Evolutionary conservation across 805 yeast species (phyloP), one percentile per base, ranked within the genome.

Genomic region (Barnettozyma wickerhamii): DNA sequence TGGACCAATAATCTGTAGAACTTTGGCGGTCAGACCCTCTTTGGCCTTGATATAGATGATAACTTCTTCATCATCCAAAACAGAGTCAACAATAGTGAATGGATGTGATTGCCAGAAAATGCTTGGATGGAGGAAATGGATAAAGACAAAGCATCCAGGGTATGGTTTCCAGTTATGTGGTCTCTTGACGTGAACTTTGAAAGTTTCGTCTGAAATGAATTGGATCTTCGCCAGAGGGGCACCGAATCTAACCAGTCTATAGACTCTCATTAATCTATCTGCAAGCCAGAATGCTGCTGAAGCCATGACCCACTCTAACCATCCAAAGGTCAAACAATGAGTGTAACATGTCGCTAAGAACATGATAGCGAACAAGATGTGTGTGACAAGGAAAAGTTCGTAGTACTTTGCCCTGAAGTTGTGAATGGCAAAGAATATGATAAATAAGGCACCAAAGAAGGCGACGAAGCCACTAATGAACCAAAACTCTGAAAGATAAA

Each of bases 101-200:
- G 91, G 91, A 57, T 84, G 89, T 5, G 83, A 75, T 56, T 83
- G 87, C 79, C 81, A 81, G 57, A 81, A 77, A 29, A 69, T 60
- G 3, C 62, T 54, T 15, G 72, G 67, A 33, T 74, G 63, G 42
- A 80, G 47, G 56, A 83, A 78, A 60, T 80, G 72, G 28, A 85
- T 60, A 51, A 67, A 83, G 1, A 71, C 77, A 55, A 64, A 77
- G 13, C 73, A 65, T 21, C 86, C 84, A 3, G 88, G 81, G 42
- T 53, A 61, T 17, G 71, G 63, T 30, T 63, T 64, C 45, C 52
- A 55, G 9, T 55, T 51, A 15, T 87, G 83, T 40, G 62, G 58
- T 36, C 46, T 39, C 34, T 53, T 53, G 3, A 67, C 50, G 7
- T 52, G 46, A 10, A 79, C 68, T 50, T 64, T 73, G 49, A 79